Base-by-base conservation (phyloP, 441 rosid species). In the Kokia cookei region DNA sequence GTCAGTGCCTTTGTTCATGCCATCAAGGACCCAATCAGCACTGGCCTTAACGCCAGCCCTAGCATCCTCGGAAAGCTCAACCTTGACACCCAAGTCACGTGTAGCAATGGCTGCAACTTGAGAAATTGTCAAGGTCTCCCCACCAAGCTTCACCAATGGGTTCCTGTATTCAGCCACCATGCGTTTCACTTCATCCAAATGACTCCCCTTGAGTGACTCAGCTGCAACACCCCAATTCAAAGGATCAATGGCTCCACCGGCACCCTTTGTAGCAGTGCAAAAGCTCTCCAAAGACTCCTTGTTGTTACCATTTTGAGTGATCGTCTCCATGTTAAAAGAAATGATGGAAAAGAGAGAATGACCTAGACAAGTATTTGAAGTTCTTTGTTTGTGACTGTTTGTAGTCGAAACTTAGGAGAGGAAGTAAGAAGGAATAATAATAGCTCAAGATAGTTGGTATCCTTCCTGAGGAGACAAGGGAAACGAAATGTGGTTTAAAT, bases 1-100 rank as follows among this genome's bases (percentile, higher is more conserved):
- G 57, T 89, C 93, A 0, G 80, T 85, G 24, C 93, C 93, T 22
- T 83, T 87, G 24, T 43, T 77, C 84, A 89, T 83, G 76, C 91
- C 85, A n/a, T 89, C 87, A 85, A 81, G 80, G 2, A 89, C 88
- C 93, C 89, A 89, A 19, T 87, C 86, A 27, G 87, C 85, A 71
- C 93, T 87, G 0, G 90, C 93, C 76, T 85, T 84, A 32, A 89
- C 89, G 0, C 93, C 79, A 1, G 81, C 83, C 43, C 85, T 74
- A 0, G 87, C 82, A 0, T 81, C 83, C 79, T 84, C 91, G 0
- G 86, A 72, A 7, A 87, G 87, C 83, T 81, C 88, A 68, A 87
- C 91, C 37, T 17, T 78, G 11, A 80, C 72, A 2, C 68, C 78
- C 1, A 61, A 17, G 4, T 75, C 82, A 8, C 51, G 19, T 1